Conservation (phyloP, 1,284 basidiomycete species). For the Ustilago hordei region DNA sequence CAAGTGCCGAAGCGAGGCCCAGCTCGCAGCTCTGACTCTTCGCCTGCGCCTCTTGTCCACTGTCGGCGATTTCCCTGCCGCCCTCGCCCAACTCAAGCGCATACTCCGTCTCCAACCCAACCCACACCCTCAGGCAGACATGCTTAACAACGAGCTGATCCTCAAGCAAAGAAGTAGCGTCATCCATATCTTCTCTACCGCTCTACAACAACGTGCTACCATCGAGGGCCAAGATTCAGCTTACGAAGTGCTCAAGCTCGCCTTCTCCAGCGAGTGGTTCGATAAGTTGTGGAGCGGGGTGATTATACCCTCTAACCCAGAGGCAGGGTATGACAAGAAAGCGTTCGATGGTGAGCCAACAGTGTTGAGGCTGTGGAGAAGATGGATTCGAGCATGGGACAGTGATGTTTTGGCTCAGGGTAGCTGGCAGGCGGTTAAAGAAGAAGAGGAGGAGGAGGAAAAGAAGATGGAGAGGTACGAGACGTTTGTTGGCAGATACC, state of each 20-base stretch:
- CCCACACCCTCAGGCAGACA: background rate
- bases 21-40: constrained; percentile 3
- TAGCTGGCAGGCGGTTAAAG: background rate
- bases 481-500: constrained; percentile 21
- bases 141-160: constrained; percentile 8
- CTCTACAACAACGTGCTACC: constrained; percentile 9
- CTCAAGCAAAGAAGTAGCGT: constrained; percentile 34
- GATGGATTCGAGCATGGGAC: constrained; percentile 37
- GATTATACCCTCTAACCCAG: constrained; percentile 9
- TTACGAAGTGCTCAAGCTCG: constrained; percentile 20
- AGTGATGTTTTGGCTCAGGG: constrained; percentile 10
- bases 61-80: constrained; percentile 9
- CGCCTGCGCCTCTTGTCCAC: constrained; percentile 13
- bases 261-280: constrained; percentile 14
- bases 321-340: background rate
- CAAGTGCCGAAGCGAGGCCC: constrained; percentile 6
- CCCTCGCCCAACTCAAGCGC: constrained; percentile 1
- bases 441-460: background rate
- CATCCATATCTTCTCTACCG: constrained; percentile 29
- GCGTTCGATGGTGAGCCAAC: constrained; percentile 10
- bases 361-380: constrained; percentile 35
- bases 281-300: constrained; percentile 17
- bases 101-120: constrained; percentile 10
- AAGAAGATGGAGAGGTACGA: background rate
- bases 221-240: constrained; percentile 11